Percentiles rank a stretch among this genome's conserved stretches.
Conservation (phyloP, 2,329 filamentous ascomycete species). For the Paraphaeosphaeria minitans region DNA sequence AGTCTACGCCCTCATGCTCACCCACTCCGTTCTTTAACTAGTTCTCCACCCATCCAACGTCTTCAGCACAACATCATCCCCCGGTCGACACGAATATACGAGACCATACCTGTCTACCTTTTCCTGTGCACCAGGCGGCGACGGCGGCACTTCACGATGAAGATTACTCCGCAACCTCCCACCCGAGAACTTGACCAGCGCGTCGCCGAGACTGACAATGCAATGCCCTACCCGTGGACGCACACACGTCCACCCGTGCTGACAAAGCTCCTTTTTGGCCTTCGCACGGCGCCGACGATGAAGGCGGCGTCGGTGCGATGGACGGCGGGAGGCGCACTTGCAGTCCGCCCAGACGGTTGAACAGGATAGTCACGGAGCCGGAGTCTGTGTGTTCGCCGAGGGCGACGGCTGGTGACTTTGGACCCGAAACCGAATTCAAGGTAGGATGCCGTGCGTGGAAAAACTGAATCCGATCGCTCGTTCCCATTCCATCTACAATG, state of each 20-base stretch:
- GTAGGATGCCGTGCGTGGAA: slow-evolving; percentile 53
- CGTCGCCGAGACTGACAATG: slow-evolving; percentile 57
- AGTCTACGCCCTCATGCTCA: slow-evolving; percentile 9
- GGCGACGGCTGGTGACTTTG: too few relatives aligned
- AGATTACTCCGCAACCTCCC: slow-evolving; percentile 49
- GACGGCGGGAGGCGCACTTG: slow-evolving; percentile 56
- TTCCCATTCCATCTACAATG: slow-evolving; percentile 55
- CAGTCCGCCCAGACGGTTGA: slow-evolving; percentile 61
- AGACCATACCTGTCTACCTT: slow-evolving; percentile 53
- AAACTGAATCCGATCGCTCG: slow-evolving; percentile 59
- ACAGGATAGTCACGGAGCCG: slow-evolving; percentile 60
- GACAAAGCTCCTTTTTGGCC: slow-evolving; percentile 22
- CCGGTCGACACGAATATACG: slow-evolving; percentile 61
- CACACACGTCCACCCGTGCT: slow-evolving; percentile 58
- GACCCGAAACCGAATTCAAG: too few relatives aligned
- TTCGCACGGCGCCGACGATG: neutral
- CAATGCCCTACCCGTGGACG: slow-evolving; percentile 56
- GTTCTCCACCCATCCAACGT: slow-evolving; percentile 39
- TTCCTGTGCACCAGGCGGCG: slow-evolving; percentile 55
- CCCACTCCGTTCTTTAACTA: slow-evolving; percentile 42
- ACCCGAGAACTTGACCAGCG: slow-evolving; percentile 52
- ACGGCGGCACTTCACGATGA: slow-evolving; percentile 58
- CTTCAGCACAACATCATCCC: slow-evolving; percentile 34
- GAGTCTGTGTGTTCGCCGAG: slow-evolving; percentile 63
- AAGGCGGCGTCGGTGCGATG: slow-evolving; percentile 18